These are phyloP conservation scores for Pezicula neosporulosa DNA, from an alignment of 2,329 filamentous ascomycete species.

Conservation along the genomic window DNA sequence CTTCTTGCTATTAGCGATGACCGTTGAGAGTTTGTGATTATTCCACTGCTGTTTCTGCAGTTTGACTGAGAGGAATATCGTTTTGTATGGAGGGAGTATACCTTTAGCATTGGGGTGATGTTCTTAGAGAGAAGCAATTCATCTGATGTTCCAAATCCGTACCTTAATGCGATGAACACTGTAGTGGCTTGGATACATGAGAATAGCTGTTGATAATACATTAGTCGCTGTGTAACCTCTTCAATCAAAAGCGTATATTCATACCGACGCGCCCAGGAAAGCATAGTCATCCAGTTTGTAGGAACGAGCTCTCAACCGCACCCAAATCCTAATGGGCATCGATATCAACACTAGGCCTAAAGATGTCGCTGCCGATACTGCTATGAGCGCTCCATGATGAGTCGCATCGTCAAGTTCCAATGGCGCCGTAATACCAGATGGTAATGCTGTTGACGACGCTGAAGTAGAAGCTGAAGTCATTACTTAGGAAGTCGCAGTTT, in stretches of 20 bases:
- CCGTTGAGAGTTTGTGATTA: no score
- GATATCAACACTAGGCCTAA: slow-evolving; percentile 35
- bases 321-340: slow-evolving; percentile 35
- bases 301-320: slow-evolving; percentile 29
- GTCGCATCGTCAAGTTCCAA: slow-evolving; percentile 31
- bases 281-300: slow-evolving; percentile 31
- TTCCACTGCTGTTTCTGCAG: background rate
- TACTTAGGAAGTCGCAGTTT: no score
- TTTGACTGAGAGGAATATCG: background rate
- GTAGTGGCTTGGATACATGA: slow-evolving; percentile 33
- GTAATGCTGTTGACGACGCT: slow-evolving; percentile 9
- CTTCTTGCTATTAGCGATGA: slow-evolving; percentile 15
- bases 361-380: slow-evolving; percentile 34
- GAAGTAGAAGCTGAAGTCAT: background rate
- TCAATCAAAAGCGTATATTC: background rate
- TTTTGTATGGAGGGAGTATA: slow-evolving; percentile 12
- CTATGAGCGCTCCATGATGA: slow-evolving; percentile 37
- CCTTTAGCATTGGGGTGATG: slow-evolving; percentile 31
- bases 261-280: slow-evolving; percentile 29
- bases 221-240: background rate
- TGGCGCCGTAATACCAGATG: slow-evolving; percentile 26
- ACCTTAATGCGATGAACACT: slow-evolving; percentile 32
- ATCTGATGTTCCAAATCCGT: slow-evolving; percentile 35
- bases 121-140: slow-evolving; percentile 17
- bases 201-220: slow-evolving; percentile 27